Conservation (phyloP, 331 rosid species). For the Phaseolus coccineus region DNA sequence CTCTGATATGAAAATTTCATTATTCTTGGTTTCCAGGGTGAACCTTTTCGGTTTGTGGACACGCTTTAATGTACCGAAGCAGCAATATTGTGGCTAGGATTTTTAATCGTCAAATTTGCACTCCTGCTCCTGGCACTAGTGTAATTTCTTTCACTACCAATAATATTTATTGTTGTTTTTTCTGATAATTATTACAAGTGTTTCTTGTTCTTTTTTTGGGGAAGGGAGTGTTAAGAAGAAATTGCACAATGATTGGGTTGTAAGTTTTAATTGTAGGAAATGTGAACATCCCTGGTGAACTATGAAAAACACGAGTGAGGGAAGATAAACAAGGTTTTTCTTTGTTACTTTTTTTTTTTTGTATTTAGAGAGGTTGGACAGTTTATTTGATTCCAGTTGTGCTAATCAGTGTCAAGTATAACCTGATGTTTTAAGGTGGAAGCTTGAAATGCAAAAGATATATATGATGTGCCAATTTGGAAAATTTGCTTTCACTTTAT, state of each 20-base stretch:
- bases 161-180: neutral
- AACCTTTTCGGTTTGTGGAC: conserved; percentile 41
- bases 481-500: conserved; percentile 21
- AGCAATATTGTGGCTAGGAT: conserved; percentile 85
- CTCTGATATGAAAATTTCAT: neutral
- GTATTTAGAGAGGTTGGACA: conserved; percentile 16
- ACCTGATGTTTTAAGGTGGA: conserved; percentile 25
- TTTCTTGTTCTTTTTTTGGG: neutral
- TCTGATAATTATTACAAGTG: neutral
- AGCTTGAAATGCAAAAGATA: conserved; percentile 6
- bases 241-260: neutral
- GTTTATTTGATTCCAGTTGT: conserved; percentile 4
- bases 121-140: conserved; percentile 87
- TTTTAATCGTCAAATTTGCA: conserved; percentile 85
- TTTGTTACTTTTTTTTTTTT: conserved; percentile 21
- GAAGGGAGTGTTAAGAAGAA: neutral
- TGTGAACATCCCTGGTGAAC: neutral
- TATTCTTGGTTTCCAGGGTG: conserved; percentile 37
- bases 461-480: conserved; percentile 24
- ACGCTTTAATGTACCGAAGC: conserved; percentile 70
- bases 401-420: conserved; percentile 1
- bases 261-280: conserved; percentile 18
- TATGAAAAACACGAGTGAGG: conserved; percentile 2
- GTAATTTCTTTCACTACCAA: conserved; percentile 52
- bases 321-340: conserved; percentile 33